Evolutionary conservation across 148 eudicot species (phyloP).

Genomic region (Rhododendron williamsianum): DNA sequence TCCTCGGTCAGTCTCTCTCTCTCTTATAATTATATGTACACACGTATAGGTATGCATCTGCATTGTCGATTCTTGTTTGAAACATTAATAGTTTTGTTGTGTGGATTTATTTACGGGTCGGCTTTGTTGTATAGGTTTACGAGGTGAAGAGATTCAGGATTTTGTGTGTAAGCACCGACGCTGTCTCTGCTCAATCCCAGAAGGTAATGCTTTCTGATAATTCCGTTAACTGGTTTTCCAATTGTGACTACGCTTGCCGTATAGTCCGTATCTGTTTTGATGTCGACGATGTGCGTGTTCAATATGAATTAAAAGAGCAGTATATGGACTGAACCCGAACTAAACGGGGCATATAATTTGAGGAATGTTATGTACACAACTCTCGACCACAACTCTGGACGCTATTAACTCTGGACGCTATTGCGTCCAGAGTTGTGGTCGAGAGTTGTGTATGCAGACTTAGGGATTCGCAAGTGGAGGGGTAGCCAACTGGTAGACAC

Average conservation of each 20-base stretch:
- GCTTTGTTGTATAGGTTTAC: conserved; percentile 15
- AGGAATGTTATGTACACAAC: too few relatives aligned
- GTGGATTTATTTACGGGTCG: not conserved
- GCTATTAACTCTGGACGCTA: not conserved
- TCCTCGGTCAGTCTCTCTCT: conserved; percentile 25
- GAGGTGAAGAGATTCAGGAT: conserved; percentile 31
- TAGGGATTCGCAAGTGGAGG: not conserved
- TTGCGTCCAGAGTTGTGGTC: not conserved
- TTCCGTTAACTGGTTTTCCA: not conserved
- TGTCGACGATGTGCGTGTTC: not conserved
- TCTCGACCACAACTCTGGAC: not conserved
- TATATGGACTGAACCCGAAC: not conserved
- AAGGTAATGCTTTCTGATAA: conserved; percentile 22
- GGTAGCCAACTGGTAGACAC: not conserved
- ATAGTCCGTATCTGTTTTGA: too few relatives aligned
- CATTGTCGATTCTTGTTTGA: not conserved
- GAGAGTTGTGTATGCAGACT: too few relatives aligned
- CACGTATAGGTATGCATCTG: not conserved
- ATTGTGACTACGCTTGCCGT: not conserved
- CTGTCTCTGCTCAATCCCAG: conserved; percentile 26
- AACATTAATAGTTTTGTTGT: not conserved
- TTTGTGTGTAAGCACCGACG: conserved; percentile 32
- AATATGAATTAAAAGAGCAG: not conserved
- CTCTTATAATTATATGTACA: not conserved
- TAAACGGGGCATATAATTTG: not conserved